Base-by-base conservation (phyloP, 83 land plant species). In the Thuja plicata region DNA sequence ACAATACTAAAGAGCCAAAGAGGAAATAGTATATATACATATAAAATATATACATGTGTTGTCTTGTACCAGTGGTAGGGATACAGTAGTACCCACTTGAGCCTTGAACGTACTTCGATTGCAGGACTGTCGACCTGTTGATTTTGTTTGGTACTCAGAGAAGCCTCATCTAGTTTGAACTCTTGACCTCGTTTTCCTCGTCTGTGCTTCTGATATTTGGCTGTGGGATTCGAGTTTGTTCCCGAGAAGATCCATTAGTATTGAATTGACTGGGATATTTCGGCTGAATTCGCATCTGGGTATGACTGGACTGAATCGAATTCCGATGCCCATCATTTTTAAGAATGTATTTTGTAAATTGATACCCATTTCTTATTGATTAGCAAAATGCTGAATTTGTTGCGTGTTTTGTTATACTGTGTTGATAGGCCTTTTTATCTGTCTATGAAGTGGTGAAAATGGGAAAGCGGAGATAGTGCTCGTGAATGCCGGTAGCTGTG, bases 401-500 rank as follows among this genome's bases (percentile, higher is more conserved):
- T 80, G 84, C 45, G 40, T 3, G 2, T 19, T 80, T 8, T n/a
- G 54, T 83, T 45, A 48, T n/a, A 32, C n/a, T 83, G 27, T 82
- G 15, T 83, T 48, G 55, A 46, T 27, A 13, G 30, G 15, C 3
- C 48, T 30, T 76, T 9, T 34, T 2, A 11, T 34, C 12, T 48
- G 15, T 48, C 27, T 83, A 45, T 24, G 57, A 46, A 46, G 13
- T 19, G 86, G 86, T 48, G 55, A 34, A 84, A 48, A 81, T 81
- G 43, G 9, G 30, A 81, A 81, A 81, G 84, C 50, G 32, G 19
- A 46, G 86, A 30, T 48, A 43, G 86, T 83, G 57, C 86, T 45
- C 86, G 86, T 83, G 55, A 83, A 83, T 83, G 86, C 35, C 5
- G 40, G 84, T 81, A 24, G 84, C 84, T 83, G 86, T 54, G 50